Evolutionary conservation across 1,284 basidiomycete genomes (phyloP), one percentile per base, ranked within the genome.

Genomic region (Sporisorium graminicola): DNA sequence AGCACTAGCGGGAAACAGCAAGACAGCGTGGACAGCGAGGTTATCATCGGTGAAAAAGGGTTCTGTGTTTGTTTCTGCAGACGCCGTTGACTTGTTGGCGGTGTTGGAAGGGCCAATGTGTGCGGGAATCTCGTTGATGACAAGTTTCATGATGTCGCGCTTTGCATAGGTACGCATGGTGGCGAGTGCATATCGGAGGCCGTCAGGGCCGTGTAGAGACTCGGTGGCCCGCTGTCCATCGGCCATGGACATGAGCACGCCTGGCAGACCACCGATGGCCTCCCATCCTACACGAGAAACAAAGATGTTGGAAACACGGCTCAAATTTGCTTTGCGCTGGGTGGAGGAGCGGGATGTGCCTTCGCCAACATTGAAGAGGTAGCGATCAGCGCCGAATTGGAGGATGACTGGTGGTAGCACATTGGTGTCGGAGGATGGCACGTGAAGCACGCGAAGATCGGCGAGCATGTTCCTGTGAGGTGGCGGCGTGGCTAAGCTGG

Each of bases 311-410:
- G 89, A 89, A 2, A 91, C 88, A 62, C 89, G 90, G 79, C 88
- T 90, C 88, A 91, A 90, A 49, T 89, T 89, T 40, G 89, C 86
- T 66, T 87, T 87, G 74, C 90, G 90, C 86, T 94, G 91, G 8
- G 91, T 86, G 78, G 92, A 92, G 0, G 91, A 87, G 35, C 94
- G 88, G 55, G 91, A 91, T 0, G 91, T 91, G 61, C 92, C 93
- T 84, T 96, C 94, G 6, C 92, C 91, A 2, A 89, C 91, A 86
- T 95, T 95, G 88, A 96, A 94, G 56, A 95, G 88, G 79, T 94
- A 95, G 80, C 93, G 92, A 8, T 89, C 90, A 53, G 90, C 88
- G 79, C 93, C 92, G 81, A 94, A 93, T 6, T 90, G 86, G 67
- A 92, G 86, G 29, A 95, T 86, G 4, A 91, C 89, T 0, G 94